phyloP scores from a whole-genome alignment of 306 rosid genomes.

The Cucurbita argyrosperma region DNA sequence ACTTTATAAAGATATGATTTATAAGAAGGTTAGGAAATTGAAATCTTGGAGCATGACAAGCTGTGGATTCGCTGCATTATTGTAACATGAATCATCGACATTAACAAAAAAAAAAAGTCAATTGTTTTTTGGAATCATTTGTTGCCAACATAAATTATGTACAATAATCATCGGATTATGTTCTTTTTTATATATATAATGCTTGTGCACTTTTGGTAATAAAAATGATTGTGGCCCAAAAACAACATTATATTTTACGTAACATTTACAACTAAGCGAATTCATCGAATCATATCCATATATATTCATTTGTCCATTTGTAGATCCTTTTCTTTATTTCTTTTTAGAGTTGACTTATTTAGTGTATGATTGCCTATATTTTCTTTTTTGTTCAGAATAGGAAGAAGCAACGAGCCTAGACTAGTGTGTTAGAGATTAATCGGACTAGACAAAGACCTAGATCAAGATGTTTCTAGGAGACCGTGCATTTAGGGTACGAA shows the following conservation, averaged over 20 bases:
- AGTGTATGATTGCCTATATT: too few relatives aligned
- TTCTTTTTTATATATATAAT: too few relatives aligned
- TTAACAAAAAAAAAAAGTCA: not conserved
- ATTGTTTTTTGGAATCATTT: not conserved
- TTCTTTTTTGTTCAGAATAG: too few relatives aligned
- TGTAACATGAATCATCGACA: not conserved
- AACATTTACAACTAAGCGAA: not conserved
- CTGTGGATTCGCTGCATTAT: not conserved
- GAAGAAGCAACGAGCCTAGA: too few relatives aligned
- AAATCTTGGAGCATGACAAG: not conserved
- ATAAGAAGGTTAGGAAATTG: not conserved
- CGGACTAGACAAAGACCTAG: too few relatives aligned
- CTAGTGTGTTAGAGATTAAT: too few relatives aligned
- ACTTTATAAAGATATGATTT: not conserved
- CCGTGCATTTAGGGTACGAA: too few relatives aligned
- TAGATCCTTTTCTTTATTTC: not conserved
- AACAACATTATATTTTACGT: not conserved
- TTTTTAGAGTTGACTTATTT: not conserved
- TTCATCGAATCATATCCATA: not conserved
- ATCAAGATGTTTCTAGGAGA: too few relatives aligned
- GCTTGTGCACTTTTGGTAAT: not conserved
- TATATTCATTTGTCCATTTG: not conserved
- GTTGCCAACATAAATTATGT: not conserved
- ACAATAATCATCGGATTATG: not conserved
- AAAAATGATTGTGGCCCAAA: not conserved